These are phyloP conservation scores for Theobroma cacao DNA, from an alignment of 345 rosid species.

Conservation along the genomic window DNA sequence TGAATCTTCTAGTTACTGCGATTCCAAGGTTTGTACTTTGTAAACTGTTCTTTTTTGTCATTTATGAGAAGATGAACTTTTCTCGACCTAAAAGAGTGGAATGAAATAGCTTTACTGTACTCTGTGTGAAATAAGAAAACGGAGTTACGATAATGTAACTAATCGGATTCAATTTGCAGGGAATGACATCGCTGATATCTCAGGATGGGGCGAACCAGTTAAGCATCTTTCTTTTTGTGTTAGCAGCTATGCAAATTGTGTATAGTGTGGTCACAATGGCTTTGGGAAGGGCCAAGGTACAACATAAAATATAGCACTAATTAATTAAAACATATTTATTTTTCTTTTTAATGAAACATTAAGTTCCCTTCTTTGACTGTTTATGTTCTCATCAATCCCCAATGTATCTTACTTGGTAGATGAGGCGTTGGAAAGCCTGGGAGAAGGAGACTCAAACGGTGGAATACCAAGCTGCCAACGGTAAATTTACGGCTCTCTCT, in stretches of 20 bases:
- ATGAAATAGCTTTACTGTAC: neutral
- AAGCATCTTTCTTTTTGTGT: conserved; percentile 57
- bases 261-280: conserved; percentile 61
- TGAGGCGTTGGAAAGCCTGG: conserved; percentile 74
- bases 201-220: conserved; percentile 60
- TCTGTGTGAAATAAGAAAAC: neutral
- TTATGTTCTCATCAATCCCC: too few relatives aligned
- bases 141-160: neutral
- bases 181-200: conserved; percentile 52
- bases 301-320: neutral
- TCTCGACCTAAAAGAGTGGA: too few relatives aligned
- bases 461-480: conserved; percentile 57
- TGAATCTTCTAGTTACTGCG: conserved; percentile 31
- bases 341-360: neutral
- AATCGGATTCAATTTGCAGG: conserved; percentile 29
- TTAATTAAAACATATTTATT: neutral
- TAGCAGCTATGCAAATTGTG: conserved; percentile 70
- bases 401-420: conserved; percentile 39
- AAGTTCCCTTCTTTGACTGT: neutral
- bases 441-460: conserved; percentile 63
- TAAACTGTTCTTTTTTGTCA: too few relatives aligned
- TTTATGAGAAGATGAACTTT: too few relatives aligned
- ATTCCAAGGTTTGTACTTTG: conserved; percentile 38
- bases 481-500: conserved; percentile 24
- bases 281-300: conserved; percentile 71